A percentile compares a stretch with the other conserved stretches of the same genome.
phyloP scores from a whole-genome alignment of 2,329 filamentous ascomycete species.

The Pseudocercospora vitis region DNA sequence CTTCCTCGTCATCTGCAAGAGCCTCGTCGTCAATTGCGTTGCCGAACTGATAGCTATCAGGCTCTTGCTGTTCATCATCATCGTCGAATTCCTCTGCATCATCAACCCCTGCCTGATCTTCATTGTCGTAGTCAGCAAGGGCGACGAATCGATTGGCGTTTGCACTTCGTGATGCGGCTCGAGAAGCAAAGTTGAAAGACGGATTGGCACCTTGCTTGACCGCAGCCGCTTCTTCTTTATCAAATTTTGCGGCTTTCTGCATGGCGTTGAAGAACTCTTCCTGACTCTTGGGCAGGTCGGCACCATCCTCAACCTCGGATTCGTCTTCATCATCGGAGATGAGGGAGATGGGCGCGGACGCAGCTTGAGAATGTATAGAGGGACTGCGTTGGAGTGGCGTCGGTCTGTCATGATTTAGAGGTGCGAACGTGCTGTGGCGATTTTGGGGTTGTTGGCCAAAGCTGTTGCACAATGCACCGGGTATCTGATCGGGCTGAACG shows the following conservation, averaged over 20 bases:
- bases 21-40: conserved; percentile 19
- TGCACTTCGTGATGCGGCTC: background rate
- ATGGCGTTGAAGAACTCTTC: conserved; percentile 14
- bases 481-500: conserved; percentile 27
- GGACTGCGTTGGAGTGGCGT: conserved; percentile 19
- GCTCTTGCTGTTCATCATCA: conserved; percentile 17
- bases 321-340: conserved; percentile 28
- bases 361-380: conserved; percentile 22
- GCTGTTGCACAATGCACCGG: conserved; percentile 25
- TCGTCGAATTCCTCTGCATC: conserved; percentile 21
- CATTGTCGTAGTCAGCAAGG: conserved; percentile 15
- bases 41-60: conserved; percentile 22
- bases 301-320: conserved; percentile 11
- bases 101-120: conserved; percentile 18
- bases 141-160: conserved; percentile 18
- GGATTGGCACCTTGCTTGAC: background rate
- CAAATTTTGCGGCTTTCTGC: background rate
- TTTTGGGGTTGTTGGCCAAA: conserved; percentile 21
- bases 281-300: conserved; percentile 8
- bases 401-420: conserved; percentile 8
- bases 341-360: conserved; percentile 25
- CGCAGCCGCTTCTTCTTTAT: background rate
- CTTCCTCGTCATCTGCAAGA: conserved; percentile 23
- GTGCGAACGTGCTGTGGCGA: conserved; percentile 11
- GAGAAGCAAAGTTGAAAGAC: background rate